Evolutionary conservation across 306 rosid genomes (phyloP).

Genomic region (Comarum palustre): DNA sequence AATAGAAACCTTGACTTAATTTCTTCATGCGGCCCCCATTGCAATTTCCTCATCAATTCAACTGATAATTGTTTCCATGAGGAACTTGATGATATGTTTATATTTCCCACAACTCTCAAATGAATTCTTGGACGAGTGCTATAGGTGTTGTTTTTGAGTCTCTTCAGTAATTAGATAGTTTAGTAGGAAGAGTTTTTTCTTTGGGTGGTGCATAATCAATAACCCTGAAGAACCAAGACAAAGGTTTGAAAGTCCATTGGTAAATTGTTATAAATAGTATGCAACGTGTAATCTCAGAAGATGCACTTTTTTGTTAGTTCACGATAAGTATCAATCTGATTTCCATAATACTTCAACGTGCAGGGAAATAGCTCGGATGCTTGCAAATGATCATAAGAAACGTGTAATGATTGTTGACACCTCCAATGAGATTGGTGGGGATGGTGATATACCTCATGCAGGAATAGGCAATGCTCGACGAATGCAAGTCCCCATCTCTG

Average conservation of each 20-base stretch:
- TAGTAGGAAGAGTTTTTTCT: not conserved
- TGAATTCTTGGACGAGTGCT: not conserved
- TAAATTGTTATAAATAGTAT: not conserved
- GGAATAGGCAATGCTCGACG: constrained; percentile 95
- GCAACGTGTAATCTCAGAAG: not conserved
- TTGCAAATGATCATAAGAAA: constrained; percentile 85
- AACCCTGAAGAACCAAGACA: not conserved
- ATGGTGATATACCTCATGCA: constrained; percentile 94
- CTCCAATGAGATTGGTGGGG: constrained; percentile 98
- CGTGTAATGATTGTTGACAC: constrained; percentile 99
- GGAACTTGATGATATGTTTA: not conserved
- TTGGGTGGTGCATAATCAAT: not conserved
- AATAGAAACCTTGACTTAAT: not conserved
- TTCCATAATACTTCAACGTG: constrained; percentile 12
- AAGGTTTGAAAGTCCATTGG: not conserved
- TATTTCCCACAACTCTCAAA: not conserved
- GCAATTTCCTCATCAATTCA: not conserved
- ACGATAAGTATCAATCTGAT: not conserved
- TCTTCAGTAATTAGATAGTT: not conserved
- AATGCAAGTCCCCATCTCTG: constrained; percentile 90
- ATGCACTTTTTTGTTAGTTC: not conserved
- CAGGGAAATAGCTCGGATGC: constrained; percentile 91
- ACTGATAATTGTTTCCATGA: not conserved
- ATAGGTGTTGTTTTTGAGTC: not conserved
- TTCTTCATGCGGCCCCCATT: not conserved